These are phyloP conservation scores for Hippophae rhamnoides DNA, from an alignment of 306 rosid species.

Conservation along the genomic window DNA sequence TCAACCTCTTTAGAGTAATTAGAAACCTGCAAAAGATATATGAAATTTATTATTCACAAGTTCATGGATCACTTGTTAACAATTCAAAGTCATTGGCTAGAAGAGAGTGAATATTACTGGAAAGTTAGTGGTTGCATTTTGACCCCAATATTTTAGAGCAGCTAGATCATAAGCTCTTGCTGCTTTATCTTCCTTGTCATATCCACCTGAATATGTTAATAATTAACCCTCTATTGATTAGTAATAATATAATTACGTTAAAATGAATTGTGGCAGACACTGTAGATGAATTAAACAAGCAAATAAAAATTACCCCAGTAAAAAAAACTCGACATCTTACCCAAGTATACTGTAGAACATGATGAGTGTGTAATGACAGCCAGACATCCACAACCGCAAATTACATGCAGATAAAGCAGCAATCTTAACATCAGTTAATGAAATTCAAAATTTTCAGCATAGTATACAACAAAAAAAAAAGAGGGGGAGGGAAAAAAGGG, in stretches of 20 bases:
- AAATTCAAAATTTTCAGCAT: conserved; percentile 35
- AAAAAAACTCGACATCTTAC: conserved; percentile 34
- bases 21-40: conserved; percentile 1
- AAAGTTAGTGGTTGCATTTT: conserved; percentile 21
- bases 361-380: conserved; percentile 30
- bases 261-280: no score
- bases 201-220: conserved; percentile 14
- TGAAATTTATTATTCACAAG: not conserved
- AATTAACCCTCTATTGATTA: no score
- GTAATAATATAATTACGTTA: no score
- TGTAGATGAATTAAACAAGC: not conserved
- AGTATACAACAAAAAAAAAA: no score
- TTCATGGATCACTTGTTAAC: not conserved
- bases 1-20: conserved; percentile 13
- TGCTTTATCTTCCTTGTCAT: conserved; percentile 20
- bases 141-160: conserved; percentile 36
- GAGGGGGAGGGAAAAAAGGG: no score
- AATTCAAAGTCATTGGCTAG: not conserved
- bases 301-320: not conserved
- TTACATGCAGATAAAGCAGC: conserved; percentile 45
- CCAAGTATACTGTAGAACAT: conserved; percentile 68
- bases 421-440: conserved; percentile 28
- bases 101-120: conserved; percentile 19
- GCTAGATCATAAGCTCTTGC: conserved; percentile 36
- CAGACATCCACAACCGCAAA: conserved; percentile 30